Conservation (phyloP, 2,329 filamentous ascomycete genomes). For the Monosporascus sp. region DNA sequence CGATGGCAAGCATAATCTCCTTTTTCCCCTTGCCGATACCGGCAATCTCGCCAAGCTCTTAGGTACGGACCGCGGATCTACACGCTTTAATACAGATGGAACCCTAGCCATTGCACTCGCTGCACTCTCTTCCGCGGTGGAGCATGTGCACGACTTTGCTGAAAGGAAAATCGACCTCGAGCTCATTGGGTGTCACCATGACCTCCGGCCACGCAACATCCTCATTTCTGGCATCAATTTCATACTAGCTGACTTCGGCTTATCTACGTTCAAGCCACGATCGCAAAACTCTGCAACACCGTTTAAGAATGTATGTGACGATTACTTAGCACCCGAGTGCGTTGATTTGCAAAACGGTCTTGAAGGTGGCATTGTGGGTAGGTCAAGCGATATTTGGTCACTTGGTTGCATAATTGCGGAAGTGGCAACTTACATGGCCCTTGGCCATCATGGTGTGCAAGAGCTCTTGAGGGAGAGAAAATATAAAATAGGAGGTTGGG, state of each 20-base stretch:
- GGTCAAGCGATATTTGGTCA: slow-evolving; percentile 4
- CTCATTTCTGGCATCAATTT: slow-evolving; percentile 2
- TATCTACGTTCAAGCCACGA: not conserved
- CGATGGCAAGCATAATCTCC: not conserved
- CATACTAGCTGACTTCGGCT: slow-evolving; percentile 7
- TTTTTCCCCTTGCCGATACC: slow-evolving; percentile 2
- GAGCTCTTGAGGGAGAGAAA: too few species aligned
- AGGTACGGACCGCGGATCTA: not conserved
- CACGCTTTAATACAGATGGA: not conserved
- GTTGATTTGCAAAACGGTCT: not conserved
- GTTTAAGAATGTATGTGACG: not conserved
- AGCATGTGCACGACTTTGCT: slow-evolving; percentile 3
- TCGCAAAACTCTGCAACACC: not conserved
- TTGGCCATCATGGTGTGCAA: not conserved
- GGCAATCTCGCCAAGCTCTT: slow-evolving; percentile 1
- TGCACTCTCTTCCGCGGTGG: not conserved
- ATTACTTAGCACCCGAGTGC: slow-evolving; percentile 6
- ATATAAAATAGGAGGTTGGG: slow-evolving; percentile 3
- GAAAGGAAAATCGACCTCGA: slow-evolving; percentile 1
- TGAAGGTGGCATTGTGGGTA: not conserved
- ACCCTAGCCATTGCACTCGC: not conserved
- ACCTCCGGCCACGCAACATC: slow-evolving; percentile 5
- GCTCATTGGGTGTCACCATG: slow-evolving; percentile 5
- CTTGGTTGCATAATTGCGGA: slow-evolving; percentile 8
- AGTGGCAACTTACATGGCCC: slow-evolving; percentile 1